Percentiles rank a stretch among this genome's conserved stretches.
Evolutionary conservation across 2,329 filamentous ascomycete genomes (phyloP).

Genomic region (Sclerotinia minor): DNA sequence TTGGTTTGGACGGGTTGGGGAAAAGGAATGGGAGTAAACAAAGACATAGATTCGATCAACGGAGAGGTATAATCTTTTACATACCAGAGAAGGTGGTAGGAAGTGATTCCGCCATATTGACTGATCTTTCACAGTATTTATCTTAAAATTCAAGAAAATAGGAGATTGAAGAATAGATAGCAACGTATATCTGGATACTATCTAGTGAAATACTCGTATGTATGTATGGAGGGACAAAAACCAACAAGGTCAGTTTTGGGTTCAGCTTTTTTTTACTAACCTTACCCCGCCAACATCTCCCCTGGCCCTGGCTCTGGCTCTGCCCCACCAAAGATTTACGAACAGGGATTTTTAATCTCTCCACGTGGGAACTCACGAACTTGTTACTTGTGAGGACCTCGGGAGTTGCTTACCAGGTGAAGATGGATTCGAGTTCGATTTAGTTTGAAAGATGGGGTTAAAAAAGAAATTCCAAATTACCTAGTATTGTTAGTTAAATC

Average conservation of each 20-base stretch:
- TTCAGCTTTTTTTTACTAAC: constrained; percentile 7
- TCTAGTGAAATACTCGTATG: neutral
- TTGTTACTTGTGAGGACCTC: too few species aligned
- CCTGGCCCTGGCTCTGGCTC: neutral
- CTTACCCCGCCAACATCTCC: constrained; percentile 6
- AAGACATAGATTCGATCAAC: too few species aligned
- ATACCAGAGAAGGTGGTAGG: constrained; percentile 23
- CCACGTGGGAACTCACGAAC: neutral
- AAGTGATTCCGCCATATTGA: constrained; percentile 22
- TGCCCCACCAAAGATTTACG: constrained; percentile 3
- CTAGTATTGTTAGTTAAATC: neutral
- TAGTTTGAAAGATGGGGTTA: neutral
- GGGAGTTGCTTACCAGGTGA: neutral
- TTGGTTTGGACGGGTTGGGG: neutral
- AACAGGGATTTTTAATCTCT: neutral
- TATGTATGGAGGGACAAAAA: neutral
- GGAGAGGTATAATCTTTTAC: neutral
- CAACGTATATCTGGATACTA: neutral
- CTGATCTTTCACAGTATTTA: neutral
- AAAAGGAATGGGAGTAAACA: neutral
- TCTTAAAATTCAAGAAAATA: neutral
- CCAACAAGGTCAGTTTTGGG: neutral
- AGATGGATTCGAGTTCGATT: neutral
- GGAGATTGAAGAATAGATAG: too few species aligned
- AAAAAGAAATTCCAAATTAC: too few species aligned